These are phyloP conservation scores for Xylariaceae sp. DNA, from an alignment of 2,329 filamentous ascomycete genomes.

Conservation along the genomic window DNA sequence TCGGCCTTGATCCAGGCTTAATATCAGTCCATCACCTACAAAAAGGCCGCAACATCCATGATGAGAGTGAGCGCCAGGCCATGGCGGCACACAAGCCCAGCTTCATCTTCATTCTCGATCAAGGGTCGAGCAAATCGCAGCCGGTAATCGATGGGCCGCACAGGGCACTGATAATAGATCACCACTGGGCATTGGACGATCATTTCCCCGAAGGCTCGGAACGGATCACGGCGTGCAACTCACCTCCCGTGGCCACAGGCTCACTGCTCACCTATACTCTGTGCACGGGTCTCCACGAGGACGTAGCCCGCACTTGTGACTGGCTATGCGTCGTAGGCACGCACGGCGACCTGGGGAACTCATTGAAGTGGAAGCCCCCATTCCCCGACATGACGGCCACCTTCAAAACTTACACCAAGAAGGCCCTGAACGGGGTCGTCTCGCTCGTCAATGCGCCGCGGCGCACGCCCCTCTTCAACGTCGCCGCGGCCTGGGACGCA, in stretches of 20 bases:
- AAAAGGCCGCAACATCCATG: constrained; percentile 56
- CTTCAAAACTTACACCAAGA: constrained; percentile 57
- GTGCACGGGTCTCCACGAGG: constrained; percentile 50
- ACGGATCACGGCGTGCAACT: constrained; percentile 58
- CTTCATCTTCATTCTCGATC: constrained; percentile 60
- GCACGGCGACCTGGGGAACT: constrained; percentile 60
- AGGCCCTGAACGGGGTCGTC: constrained; percentile 56
- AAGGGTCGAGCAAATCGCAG: constrained; percentile 52
- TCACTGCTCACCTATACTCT: constrained; percentile 60
- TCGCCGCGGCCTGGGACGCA: constrained; percentile 55
- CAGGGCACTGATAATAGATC: constrained; percentile 57
- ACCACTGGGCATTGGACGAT: constrained; percentile 50
- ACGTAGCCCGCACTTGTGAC: constrained; percentile 44
- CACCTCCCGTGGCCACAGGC: constrained; percentile 59
- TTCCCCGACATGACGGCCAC: constrained; percentile 60
- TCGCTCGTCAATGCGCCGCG: constrained; percentile 60
- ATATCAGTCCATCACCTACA: constrained; percentile 54
- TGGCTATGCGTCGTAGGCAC: constrained; percentile 62
- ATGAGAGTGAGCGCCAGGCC: constrained; percentile 43
- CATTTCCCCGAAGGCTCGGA: constrained; percentile 51
- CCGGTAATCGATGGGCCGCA: constrained; percentile 47
- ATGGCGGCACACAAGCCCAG: constrained; percentile 47
- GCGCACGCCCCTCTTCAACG: constrained; percentile 55
- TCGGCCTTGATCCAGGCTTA: constrained; percentile 48
- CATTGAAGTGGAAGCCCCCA: constrained; percentile 58